These are phyloP conservation scores for Hymenoscyphus fraxineus DNA, from an alignment of 2,329 filamentous ascomycete genomes.

Conservation along the genomic window DNA sequence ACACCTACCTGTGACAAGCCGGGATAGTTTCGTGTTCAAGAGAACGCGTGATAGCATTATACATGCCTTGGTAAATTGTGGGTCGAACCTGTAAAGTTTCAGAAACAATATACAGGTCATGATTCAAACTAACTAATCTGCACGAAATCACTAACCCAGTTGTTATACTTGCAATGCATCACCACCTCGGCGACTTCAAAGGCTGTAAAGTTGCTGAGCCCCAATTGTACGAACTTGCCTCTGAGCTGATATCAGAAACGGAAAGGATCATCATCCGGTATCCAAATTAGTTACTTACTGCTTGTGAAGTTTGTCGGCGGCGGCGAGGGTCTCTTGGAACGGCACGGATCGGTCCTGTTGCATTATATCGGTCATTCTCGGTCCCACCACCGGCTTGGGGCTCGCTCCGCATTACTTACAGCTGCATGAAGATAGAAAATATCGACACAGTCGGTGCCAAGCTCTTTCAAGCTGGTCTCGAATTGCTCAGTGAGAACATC, in stretches of 20 bases:
- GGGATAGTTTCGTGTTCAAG: conserved; percentile 73
- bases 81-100: conserved; percentile 44
- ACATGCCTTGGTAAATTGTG: conserved; percentile 81
- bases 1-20: conserved; percentile 47
- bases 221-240: conserved; percentile 78
- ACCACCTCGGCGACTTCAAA: conserved; percentile 86
- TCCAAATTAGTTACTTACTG: conserved; percentile 32
- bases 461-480: conserved; percentile 64
- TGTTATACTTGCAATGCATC: conserved; percentile 71
- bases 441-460: conserved; percentile 71
- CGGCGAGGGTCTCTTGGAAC: conserved; percentile 75
- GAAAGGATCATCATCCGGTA: neutral
- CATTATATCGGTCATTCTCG: neutral
- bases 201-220: conserved; percentile 79
- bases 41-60: conserved; percentile 73
- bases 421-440: conserved; percentile 76
- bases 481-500: conserved; percentile 62
- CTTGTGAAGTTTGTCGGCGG: conserved; percentile 77
- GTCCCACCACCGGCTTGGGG: neutral
- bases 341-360: conserved; percentile 57
- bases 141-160: conserved; percentile 48
- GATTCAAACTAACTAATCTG: neutral
- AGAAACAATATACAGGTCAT: neutral
- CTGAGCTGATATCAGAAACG: conserved; percentile 32
- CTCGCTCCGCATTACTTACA: conserved; percentile 15